A percentile compares a stretch with the other conserved stretches of the same genome.
Conservation (phyloP, 2,329 filamentous ascomycete species). For the Gaeumannomyces sp. region DNA sequence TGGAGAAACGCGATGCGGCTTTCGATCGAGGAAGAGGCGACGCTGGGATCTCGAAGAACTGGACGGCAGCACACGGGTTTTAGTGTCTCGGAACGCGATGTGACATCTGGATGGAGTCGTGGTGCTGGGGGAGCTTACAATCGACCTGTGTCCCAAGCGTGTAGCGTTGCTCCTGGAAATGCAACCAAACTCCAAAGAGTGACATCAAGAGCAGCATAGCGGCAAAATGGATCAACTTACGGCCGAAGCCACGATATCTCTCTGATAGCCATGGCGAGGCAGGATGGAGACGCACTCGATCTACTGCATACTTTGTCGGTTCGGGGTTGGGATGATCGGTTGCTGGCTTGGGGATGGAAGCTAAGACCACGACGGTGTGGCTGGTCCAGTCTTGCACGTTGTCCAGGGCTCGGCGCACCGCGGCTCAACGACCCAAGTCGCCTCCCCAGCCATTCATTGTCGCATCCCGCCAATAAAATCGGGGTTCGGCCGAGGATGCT, state of each 20-base stretch:
- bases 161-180: background rate
- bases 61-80: constrained; percentile 10
- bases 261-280: constrained; percentile 66
- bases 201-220: background rate
- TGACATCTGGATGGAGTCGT: background rate
- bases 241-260: constrained; percentile 86
- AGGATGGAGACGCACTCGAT: background rate
- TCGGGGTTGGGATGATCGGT: background rate
- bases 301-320: constrained; percentile 5
- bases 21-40: constrained; percentile 82
- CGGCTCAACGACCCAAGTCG: background rate
- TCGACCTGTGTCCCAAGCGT: constrained; percentile 12
- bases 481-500: background rate
- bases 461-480: background rate
- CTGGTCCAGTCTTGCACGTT: background rate
- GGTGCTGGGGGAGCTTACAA: constrained; percentile 19
- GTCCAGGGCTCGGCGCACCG: background rate
- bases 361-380: background rate
- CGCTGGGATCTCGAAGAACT: constrained; percentile 93
- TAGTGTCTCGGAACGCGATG: constrained; percentile 3
- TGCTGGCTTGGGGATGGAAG: background rate
- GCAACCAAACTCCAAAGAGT: background rate
- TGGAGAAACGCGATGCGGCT: constrained; percentile 89
- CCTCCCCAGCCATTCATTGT: background rate
- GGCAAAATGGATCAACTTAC: constrained; percentile 39